A percentile compares a stretch with the other conserved stretches of the same genome.
These are phyloP conservation scores for Alternaria burnsii DNA, from an alignment of 2,329 filamentous ascomycete genomes.

Conservation along the genomic window DNA sequence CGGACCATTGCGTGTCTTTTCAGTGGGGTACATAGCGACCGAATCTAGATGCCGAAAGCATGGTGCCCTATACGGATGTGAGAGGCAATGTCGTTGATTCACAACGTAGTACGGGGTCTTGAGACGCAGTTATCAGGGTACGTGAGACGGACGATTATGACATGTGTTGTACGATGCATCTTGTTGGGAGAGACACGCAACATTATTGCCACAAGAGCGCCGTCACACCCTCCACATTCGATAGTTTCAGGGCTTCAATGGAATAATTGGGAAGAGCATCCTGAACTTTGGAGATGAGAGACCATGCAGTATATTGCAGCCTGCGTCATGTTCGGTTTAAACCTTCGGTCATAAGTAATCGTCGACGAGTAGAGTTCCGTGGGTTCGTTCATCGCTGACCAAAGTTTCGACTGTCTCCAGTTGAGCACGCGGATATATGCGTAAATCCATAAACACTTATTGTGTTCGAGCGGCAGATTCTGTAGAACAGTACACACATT, in stretches of 20 bases:
- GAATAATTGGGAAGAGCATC: neutral
- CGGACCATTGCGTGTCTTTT: neutral
- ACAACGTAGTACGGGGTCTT: neutral
- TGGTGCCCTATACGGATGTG: neutral
- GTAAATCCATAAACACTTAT: neutral
- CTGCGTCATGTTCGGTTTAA: neutral
- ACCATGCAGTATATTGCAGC: neutral
- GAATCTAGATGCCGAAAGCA: neutral
- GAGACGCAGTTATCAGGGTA: neutral
- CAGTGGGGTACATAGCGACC: neutral
- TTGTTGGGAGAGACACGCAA: neutral
- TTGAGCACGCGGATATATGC: neutral
- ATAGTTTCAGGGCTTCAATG: neutral
- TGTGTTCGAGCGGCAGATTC: neutral
- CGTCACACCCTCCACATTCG: neutral
- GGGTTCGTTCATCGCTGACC: neutral
- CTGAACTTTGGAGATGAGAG: neutral
- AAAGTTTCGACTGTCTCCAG: neutral
- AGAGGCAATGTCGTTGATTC: neutral
- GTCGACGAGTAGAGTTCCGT: neutral
- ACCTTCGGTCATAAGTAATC: neutral
- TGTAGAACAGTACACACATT: neutral
- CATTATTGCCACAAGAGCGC: neutral
- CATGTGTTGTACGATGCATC: neutral
- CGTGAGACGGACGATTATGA: neutral